Evolutionary conservation across 768 basidiomycete genomes (phyloP).

Genomic region (Trametes gibbosa): DNA sequence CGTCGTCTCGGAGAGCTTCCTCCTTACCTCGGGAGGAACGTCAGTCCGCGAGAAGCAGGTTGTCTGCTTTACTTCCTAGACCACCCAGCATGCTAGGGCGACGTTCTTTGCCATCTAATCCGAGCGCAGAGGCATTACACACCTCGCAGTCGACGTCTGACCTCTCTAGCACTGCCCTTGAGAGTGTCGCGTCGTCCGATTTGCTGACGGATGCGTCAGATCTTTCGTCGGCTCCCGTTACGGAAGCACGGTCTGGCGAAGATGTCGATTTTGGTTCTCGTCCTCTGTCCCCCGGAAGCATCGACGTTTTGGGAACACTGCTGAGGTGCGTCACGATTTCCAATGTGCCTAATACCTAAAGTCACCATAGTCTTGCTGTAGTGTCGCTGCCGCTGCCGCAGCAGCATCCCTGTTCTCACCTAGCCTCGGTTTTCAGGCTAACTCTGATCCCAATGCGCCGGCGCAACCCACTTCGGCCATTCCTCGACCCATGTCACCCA

Average conservation of each 20-base stretch:
- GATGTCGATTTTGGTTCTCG: constrained; percentile 27
- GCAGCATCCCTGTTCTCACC: constrained; percentile 74
- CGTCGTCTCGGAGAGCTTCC: constrained; percentile 32
- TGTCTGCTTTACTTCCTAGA: constrained; percentile 41
- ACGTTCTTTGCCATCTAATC: constrained; percentile 11
- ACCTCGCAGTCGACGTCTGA: background rate
- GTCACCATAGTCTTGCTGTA: background rate
- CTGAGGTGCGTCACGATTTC: constrained; percentile 53
- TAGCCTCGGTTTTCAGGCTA: constrained; percentile 38
- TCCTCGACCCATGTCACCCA: constrained; percentile 39
- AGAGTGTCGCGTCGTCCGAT: background rate
- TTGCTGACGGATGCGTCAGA: constrained; percentile 4
- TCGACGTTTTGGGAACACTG: constrained; percentile 80
- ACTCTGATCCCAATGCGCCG: constrained; percentile 17
- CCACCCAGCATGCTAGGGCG: constrained; percentile 29
- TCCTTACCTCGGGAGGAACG: constrained; percentile 29
- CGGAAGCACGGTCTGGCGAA: constrained; percentile 8
- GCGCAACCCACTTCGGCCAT: constrained; percentile 16
- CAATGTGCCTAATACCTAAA: constrained; percentile 3
- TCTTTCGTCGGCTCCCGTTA: constrained; percentile 1
- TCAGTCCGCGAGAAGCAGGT: constrained; percentile 32
- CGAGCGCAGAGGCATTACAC: background rate
- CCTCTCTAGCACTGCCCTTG: background rate
- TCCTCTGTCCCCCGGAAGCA: constrained; percentile 65
- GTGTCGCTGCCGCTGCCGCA: constrained; percentile 90